These are phyloP conservation scores for Actinomucor elegans DNA, from an alignment of 371 early-diverging fungal genomes.

Conservation along the genomic window DNA sequence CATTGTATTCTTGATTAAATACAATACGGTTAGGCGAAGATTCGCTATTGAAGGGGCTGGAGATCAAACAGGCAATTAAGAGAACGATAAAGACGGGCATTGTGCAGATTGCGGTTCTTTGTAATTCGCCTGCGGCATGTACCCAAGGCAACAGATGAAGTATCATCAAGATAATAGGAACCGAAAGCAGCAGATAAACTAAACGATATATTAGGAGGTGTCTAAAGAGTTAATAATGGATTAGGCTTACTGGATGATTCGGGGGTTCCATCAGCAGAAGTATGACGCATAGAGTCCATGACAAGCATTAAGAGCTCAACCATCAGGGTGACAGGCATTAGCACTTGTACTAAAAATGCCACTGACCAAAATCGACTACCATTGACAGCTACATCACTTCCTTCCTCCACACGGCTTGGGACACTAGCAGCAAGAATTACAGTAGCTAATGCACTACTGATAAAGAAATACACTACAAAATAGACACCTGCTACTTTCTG, in stretches of 20 bases:
- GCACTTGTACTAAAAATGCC: slow-evolving; percentile 34
- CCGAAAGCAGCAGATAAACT: slow-evolving; percentile 33
- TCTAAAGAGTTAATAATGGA: no score
- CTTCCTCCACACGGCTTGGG: slow-evolving; percentile 1
- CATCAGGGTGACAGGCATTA: slow-evolving; percentile 40
- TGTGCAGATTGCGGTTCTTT: slow-evolving; percentile 2
- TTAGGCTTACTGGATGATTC: slow-evolving; percentile 40
- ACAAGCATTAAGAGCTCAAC: slow-evolving; percentile 36
- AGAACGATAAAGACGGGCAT: slow-evolving; percentile 13
- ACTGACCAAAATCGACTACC: slow-evolving; percentile 22
- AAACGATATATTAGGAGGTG: no score
- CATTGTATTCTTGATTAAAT: slow-evolving; percentile 30
- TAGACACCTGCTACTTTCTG: slow-evolving; percentile 36
- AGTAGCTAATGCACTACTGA: slow-evolving; percentile 38
- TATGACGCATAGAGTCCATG: slow-evolving; percentile 52
- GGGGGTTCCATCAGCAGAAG: slow-evolving; percentile 55
- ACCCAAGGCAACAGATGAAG: slow-evolving; percentile 38
- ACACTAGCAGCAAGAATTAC: slow-evolving; percentile 7
- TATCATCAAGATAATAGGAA: slow-evolving; percentile 20
- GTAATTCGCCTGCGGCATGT: slow-evolving; percentile 23
- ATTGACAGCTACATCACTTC: background rate
- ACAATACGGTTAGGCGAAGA: slow-evolving; percentile 30
- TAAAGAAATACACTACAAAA: slow-evolving; percentile 38
- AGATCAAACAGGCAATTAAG: slow-evolving; percentile 9
- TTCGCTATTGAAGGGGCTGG: slow-evolving; percentile 19